Percentiles rank a stretch among this genome's conserved stretches.
phyloP scores from a whole-genome alignment of 2,329 filamentous ascomycete species.

The Hyphodiscus sp. region DNA sequence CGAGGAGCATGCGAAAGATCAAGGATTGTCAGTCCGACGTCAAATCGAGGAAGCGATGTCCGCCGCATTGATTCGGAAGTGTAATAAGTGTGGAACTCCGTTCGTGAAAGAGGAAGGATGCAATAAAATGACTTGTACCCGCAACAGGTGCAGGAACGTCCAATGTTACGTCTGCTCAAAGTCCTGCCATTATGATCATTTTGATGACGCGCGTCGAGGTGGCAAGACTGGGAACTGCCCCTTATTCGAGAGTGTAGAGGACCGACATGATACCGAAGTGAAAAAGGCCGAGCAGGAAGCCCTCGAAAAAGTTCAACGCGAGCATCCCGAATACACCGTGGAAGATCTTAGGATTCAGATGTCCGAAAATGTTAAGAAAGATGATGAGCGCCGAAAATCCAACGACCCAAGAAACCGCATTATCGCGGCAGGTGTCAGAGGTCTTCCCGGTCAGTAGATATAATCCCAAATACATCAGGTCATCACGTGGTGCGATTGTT shows the following conservation, averaged over 20 bases:
- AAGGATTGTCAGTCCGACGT: slow-evolving; percentile 54
- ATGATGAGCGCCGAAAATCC: slow-evolving; percentile 31
- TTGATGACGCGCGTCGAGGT: slow-evolving; percentile 46
- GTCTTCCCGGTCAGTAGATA: not conserved
- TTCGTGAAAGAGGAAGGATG: slow-evolving; percentile 77
- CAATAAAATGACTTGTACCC: slow-evolving; percentile 74
- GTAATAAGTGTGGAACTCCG: slow-evolving; percentile 56
- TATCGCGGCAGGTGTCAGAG: not conserved
- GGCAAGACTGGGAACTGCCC: slow-evolving; percentile 53
- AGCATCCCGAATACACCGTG: slow-evolving; percentile 55
- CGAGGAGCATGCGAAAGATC: slow-evolving; percentile 55
- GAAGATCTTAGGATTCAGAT: slow-evolving; percentile 53
- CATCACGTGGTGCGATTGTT: not conserved
- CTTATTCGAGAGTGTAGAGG: slow-evolving; percentile 55
- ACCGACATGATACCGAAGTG: slow-evolving; percentile 58
- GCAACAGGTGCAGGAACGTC: slow-evolving; percentile 42
- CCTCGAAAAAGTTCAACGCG: slow-evolving; percentile 45
- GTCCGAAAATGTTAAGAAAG: slow-evolving; percentile 44
- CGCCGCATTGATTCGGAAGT: slow-evolving; percentile 67
- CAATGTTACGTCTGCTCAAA: slow-evolving; percentile 69
- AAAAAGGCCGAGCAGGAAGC: slow-evolving; percentile 53
- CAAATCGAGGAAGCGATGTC: slow-evolving; percentile 81
- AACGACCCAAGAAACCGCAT: slow-evolving; percentile 3
- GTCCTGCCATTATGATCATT: slow-evolving; percentile 62
- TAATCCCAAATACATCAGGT: not conserved